These are phyloP conservation scores for Eimeria tenella DNA, from an alignment of 169 alveolate genomes.

Conservation along the genomic window DNA sequence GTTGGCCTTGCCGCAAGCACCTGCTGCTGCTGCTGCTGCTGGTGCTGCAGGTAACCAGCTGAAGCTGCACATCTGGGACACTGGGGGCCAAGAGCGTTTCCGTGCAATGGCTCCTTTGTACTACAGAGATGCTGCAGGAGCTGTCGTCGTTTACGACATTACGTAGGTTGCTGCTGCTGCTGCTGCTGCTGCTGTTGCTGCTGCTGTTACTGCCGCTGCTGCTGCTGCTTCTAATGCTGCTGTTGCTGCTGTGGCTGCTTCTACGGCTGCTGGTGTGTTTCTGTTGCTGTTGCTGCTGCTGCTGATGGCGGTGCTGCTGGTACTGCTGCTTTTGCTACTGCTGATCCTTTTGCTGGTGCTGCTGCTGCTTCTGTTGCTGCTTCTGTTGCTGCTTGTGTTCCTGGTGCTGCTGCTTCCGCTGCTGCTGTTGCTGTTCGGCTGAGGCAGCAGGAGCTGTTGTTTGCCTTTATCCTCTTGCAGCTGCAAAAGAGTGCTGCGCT, in stretches of 20 bases:
- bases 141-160: conserved; percentile 92
- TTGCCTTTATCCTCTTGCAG: too few relatives aligned
- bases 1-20: too few relatives aligned
- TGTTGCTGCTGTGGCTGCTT: background rate
- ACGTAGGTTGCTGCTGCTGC: conserved; percentile 78
- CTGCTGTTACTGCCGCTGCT: background rate
- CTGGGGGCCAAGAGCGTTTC: conserved; percentile 95
- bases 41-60: conserved; percentile 83
- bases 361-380: too few relatives aligned
- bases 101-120: conserved; percentile 92
- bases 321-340: background rate
- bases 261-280: background rate
- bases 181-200: background rate
- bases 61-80: conserved; percentile 95
- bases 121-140: conserved; percentile 94
- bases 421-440: too few relatives aligned
- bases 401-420: too few relatives aligned
- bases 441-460: too few relatives aligned
- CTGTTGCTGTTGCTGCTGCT: background rate
- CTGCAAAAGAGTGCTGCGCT: too few relatives aligned
- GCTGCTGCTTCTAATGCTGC: background rate
- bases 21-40: background rate
- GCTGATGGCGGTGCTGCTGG: background rate
- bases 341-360: too few relatives aligned
- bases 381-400: too few relatives aligned